Base-by-base conservation (phyloP, 345 rosid species). In the Linum trigynum region DNA sequence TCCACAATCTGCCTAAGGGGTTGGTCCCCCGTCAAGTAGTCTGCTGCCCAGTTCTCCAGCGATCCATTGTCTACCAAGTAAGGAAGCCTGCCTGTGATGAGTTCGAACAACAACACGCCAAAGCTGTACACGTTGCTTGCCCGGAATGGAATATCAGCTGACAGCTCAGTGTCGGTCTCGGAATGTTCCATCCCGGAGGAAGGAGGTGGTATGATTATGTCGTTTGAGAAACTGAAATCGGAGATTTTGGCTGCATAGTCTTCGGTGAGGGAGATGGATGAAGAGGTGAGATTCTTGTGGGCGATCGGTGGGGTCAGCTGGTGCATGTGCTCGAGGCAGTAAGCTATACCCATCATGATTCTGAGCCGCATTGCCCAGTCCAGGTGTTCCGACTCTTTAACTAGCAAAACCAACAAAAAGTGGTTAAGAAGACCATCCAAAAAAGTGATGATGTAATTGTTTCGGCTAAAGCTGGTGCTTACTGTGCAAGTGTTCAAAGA, bases 281-380 rank as follows among this genome's bases (percentile, higher is more conserved):
- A 83, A 6, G 97, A 84, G 65, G 71, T 83, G 65, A 94, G 79
- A 69, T 75, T 82, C 70, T 77, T 65, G 68, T 78, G 90, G 42
- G 82, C 69, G 55, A 90, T 65, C 14, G 92, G 88, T 64, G 97
- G 99, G 72, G 65, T 71, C 61, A 84, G 79, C 75, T 83, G 89
- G 81, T 90, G 99, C 92, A 91, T 82, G 71, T 94, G 82, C 64
- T 94, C 95, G 23, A 94, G 85, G 78, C 97, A 94, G 77, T 90
- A 91, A 32, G 95, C 92, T 72, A 84, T 75, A 60, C 99, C 97
- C 97, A 84, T 84, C 62, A 75, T 71, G 76, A 88, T 88, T 68
- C 99, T 77, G 53, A 88, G 68, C 73, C 97, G 72, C 78, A 82
- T 82, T 57, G 79, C 80, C 99, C 97, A 94, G 78, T 86, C 82